Percentiles rank a stretch among this genome's conserved stretches.
phyloP scores from a whole-genome alignment of 2,329 filamentous ascomycete genomes.

The Neoscytalidium dimidiatum region DNA sequence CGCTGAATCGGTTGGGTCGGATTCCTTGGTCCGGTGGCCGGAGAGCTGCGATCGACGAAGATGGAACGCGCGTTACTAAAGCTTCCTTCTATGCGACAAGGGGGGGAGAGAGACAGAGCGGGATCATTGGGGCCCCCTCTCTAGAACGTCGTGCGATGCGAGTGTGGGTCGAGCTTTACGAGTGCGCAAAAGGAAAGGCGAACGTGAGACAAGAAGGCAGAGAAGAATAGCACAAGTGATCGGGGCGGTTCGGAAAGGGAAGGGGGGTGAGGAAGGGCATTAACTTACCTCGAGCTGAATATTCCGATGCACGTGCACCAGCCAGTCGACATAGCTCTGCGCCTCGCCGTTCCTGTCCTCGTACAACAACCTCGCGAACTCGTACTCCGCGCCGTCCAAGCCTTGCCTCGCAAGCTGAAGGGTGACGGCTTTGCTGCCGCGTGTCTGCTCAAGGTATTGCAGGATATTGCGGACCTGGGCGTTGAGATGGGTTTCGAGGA shows the following conservation, averaged over 20 bases:
- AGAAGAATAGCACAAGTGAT: not conserved
- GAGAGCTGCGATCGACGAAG: conserved; percentile 43
- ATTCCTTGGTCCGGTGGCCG: conserved; percentile 70
- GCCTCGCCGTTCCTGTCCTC: conserved; percentile 98
- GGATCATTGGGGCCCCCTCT: not conserved
- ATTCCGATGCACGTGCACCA: conserved; percentile 90
- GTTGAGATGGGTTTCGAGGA: conserved; percentile 89
- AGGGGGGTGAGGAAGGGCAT: not conserved
- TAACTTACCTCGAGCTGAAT: conserved; percentile 75
- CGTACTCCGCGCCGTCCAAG: conserved; percentile 91
- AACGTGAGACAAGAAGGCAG: not conserved
- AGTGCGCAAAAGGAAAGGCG: not conserved
- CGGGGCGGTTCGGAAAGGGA: not conserved
- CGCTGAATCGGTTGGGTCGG: conserved; percentile 44
- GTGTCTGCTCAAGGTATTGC: conserved; percentile 77
- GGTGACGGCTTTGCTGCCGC: conserved; percentile 84
- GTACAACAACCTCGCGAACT: conserved; percentile 87
- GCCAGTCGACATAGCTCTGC: conserved; percentile 97
- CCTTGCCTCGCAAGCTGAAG: conserved; percentile 91
- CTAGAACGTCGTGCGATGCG: conserved; percentile 13
- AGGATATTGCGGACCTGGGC: conserved; percentile 93
- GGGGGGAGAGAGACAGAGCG: not conserved
- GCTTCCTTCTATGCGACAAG: not conserved
- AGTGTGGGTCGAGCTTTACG: conserved; percentile 10
- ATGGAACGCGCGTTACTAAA: not conserved